Evolutionary conservation across 169 alveolate species (phyloP).

Genomic region (Eimeria necatrix): DNA sequence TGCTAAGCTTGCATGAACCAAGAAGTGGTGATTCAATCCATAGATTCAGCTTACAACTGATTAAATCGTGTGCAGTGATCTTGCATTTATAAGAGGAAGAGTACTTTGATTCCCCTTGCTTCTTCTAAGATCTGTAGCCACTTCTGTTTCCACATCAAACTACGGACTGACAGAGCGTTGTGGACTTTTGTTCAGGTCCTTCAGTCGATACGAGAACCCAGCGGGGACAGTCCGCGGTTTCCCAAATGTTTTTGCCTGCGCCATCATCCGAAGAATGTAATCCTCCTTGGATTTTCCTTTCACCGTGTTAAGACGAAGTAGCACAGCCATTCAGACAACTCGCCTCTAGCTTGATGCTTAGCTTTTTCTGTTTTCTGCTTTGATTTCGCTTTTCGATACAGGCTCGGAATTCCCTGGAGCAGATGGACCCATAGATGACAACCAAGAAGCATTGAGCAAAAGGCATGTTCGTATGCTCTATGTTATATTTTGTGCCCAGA

Average conservation of each 20-base stretch:
- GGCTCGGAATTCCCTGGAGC: conserved; percentile 69
- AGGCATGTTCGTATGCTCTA: conserved; percentile 53
- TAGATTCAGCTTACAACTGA: too few species aligned
- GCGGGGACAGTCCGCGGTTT: conserved; percentile 32
- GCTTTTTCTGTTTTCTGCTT: background rate
- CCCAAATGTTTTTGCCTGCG: conserved; percentile 64
- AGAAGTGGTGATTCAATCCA: too few species aligned
- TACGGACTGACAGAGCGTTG: background rate
- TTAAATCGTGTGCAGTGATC: background rate
- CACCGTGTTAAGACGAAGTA: too few species aligned
- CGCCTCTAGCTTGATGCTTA: background rate
- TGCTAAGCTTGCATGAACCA: too few species aligned
- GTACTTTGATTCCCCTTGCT: background rate
- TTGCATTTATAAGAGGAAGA: background rate
- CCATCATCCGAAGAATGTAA: conserved; percentile 62
- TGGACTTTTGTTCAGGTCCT: background rate
- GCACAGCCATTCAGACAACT: background rate
- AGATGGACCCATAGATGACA: conserved; percentile 49
- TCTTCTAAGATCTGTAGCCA: background rate
- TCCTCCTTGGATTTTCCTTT: background rate
- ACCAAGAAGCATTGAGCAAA: conserved; percentile 55
- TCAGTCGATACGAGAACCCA: conserved; percentile 30
- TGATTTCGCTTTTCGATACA: background rate
- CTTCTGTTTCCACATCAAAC: background rate
- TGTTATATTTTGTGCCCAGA: conserved; percentile 62